Evolutionary conservation across 768 basidiomycete genomes (phyloP), one percentile per base, ranked within the genome.

Genomic region (Naganishia onofrii): DNA sequence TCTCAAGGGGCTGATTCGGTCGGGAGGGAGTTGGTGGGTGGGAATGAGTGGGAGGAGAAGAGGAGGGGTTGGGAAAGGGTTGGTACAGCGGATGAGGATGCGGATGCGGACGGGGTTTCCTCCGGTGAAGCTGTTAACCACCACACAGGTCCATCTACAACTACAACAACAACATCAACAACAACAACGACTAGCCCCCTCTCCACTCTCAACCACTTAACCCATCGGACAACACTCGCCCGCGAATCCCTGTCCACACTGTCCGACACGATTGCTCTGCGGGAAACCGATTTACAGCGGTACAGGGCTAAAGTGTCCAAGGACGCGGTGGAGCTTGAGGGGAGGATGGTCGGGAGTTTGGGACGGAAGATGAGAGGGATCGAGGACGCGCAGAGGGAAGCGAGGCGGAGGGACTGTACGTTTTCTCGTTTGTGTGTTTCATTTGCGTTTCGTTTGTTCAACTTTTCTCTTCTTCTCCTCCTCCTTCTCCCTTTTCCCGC

Each of bases 331-430:
- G 42, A 42, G 23, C 17, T 63, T 38, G 42, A 63, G 13, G 34
- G 38, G 3, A 42, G 60, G 60, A 63, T 63, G 60, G 60, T 15
- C 21, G 13, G 42, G 23, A 42, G 60, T 12, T 26, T 63, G 13
- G 60, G 28, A 26, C n/a, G 60, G 60, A 63, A 63, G 60, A 63
- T 63, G 60, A 12, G 12, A n/a, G 36, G 17, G 36, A 63, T 63
- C 26, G 60, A 63, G 19, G 19, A 42, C 26, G 36, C 60, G 10
- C 31, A 63, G 38, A 42, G 38, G 60, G 60, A 63, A 2, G 38
- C 60, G 19, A 63, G 38, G 60, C 38, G 60, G 60, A 42, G 60
- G 42, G 60, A 63, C 29, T 15, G 60, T 63, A 26, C 12, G 60
- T 63, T 29, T 42, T n/a, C n/a, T n/a, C n/a, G n/a, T n/a, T n/a